phyloP scores from a whole-genome alignment of 202 grass and related monocot genomes.

The Brachypodium distachyon region DNA sequence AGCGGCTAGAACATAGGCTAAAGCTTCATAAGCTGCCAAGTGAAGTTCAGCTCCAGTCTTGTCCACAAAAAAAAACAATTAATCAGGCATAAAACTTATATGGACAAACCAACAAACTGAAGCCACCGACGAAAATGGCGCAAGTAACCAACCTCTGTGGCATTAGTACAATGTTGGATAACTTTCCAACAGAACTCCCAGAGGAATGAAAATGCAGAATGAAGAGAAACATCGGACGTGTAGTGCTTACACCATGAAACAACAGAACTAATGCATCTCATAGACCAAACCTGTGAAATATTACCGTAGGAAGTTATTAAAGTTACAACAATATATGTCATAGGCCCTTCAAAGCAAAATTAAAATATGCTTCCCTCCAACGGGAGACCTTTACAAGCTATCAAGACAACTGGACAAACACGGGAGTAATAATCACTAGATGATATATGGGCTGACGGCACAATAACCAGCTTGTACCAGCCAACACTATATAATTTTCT shows the following conservation, averaged over 20 bases:
- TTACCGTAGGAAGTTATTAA: background rate
- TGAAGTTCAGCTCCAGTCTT: constrained; percentile 79
- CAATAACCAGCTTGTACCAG: background rate
- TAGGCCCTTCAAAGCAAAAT: background rate
- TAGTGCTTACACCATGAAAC: constrained; percentile 58
- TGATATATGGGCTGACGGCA: background rate
- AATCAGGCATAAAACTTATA: constrained; percentile 8
- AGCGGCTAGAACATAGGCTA: constrained; percentile 54
- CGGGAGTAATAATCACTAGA: background rate
- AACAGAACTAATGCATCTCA: constrained; percentile 58
- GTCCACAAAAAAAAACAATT: constrained; percentile 11
- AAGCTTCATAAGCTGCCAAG: constrained; percentile 80
- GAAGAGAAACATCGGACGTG: constrained; percentile 26
- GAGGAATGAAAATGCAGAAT: constrained; percentile 58
- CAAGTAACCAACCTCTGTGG: constrained; percentile 57
- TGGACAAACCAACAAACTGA: constrained; percentile 23
- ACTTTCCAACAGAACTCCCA: constrained; percentile 81
- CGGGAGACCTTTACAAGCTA: background rate
- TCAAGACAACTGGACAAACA: background rate
- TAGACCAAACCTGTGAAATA: constrained; percentile 71
- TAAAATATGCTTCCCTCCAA: constrained; percentile 6
- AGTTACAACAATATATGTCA: constrained; percentile 3
- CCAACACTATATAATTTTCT: background rate
- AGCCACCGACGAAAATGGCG: background rate
- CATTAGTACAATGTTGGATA: constrained; percentile 44